Percentiles rank a stretch among this genome's conserved stretches.
phyloP scores from a whole-genome alignment of 108 stramenopile species.

The Skeletonema costatum region DNA sequence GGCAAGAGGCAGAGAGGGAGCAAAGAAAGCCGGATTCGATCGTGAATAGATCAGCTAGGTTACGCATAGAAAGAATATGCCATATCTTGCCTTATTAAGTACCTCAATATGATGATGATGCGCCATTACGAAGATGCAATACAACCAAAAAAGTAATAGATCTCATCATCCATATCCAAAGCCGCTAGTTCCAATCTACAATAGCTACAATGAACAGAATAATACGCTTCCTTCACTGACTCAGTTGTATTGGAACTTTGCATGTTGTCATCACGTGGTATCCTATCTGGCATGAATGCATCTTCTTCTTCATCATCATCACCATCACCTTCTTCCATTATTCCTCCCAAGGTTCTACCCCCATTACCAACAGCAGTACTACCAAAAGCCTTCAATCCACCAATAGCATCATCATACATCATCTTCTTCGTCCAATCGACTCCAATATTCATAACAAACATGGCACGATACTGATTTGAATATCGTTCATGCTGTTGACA shows the following conservation, averaged over 20 bases:
- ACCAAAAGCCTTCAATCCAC: conserved; percentile 41
- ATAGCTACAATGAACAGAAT: conserved; percentile 71
- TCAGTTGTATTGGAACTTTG: not conserved
- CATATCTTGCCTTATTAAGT: no score
- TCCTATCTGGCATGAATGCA: conserved; percentile 17
- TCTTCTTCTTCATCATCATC: conserved; percentile 60
- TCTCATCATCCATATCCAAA: conserved; percentile 83
- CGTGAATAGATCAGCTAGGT: no score
- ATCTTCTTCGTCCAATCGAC: conserved; percentile 71
- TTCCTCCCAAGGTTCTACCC: conserved; percentile 11
- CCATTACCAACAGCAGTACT: not conserved
- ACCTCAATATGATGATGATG: no score
- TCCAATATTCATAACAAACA: conserved; percentile 91
- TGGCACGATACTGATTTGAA: conserved; percentile 85
- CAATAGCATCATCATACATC: conserved; percentile 55
- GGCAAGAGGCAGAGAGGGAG: no score
- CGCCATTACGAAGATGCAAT: conserved; percentile 55
- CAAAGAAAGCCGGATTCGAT: no score
- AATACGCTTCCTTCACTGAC: conserved; percentile 47
- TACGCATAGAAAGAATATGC: no score
- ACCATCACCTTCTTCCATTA: conserved; percentile 37
- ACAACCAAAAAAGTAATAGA: conserved; percentile 90
- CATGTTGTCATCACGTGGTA: conserved; percentile 19
- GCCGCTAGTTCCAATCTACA: conserved; percentile 83
- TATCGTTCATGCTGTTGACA: conserved; percentile 84